phyloP scores from a whole-genome alignment of 2,329 filamentous ascomycete species.

The Huntiella decipiens region DNA sequence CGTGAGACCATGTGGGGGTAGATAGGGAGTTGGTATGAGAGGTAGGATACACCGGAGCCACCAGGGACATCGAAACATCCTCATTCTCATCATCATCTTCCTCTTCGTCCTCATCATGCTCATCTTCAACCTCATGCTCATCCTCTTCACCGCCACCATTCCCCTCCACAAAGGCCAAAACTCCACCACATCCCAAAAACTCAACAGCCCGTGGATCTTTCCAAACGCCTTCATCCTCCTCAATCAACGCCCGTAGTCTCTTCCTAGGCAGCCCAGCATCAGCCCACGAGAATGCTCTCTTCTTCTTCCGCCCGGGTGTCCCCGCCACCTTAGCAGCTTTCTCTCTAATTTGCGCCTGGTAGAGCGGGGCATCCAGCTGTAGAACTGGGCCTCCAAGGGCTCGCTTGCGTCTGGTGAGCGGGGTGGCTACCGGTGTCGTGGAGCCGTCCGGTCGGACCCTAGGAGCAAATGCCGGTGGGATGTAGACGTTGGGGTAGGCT shows the following conservation, averaged over 20 bases:
- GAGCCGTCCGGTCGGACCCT: neutral
- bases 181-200: slow-evolving; percentile 5
- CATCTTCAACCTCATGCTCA: neutral
- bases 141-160: neutral
- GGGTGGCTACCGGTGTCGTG: neutral
- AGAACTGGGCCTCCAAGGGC: slow-evolving; percentile 22
- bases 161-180: slow-evolving; percentile 9
- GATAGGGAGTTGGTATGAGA: no score
- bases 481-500: slow-evolving; percentile 24
- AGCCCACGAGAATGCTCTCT: slow-evolving; percentile 8
- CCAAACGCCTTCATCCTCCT: slow-evolving; percentile 9
- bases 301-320: slow-evolving; percentile 1
- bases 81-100: neutral
- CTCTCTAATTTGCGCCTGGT: slow-evolving; percentile 20
- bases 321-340: slow-evolving; percentile 4
- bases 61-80: neutral
- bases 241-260: slow-evolving; percentile 7
- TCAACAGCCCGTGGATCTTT: slow-evolving; percentile 8
- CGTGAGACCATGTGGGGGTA: no score
- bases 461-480: slow-evolving; percentile 13
- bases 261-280: slow-evolving; percentile 9
- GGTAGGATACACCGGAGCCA: no score
- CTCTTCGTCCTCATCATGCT: neutral
- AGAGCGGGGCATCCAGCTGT: slow-evolving; percentile 31
- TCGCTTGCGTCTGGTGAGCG: slow-evolving; percentile 7